Conservation (phyloP, 1,139 yeast genomes). For the Lodderomyces margitis region DNA sequence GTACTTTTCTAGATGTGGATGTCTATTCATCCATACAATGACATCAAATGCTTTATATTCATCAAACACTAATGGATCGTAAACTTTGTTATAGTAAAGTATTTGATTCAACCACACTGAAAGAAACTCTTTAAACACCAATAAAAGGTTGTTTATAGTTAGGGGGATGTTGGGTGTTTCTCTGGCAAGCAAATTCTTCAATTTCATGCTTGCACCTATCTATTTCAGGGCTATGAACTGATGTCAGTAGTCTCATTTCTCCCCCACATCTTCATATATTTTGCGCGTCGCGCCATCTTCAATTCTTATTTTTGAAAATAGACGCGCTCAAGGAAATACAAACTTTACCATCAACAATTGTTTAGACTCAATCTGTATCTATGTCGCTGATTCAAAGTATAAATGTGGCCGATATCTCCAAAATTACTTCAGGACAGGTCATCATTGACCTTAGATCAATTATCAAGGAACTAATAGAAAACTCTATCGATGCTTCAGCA, state of each 20-base stretch:
- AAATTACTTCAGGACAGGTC: slow-evolving; percentile 90
- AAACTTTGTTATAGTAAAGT: slow-evolving; percentile 43
- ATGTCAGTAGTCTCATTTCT: no score
- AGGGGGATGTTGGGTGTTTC: slow-evolving; percentile 11
- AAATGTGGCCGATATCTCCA: slow-evolving; percentile 53
- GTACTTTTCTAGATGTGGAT: slow-evolving; percentile 41
- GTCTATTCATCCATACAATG: slow-evolving; percentile 39
- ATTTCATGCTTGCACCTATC: slow-evolving; percentile 1
- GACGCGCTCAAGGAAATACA: neutral
- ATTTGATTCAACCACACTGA: slow-evolving; percentile 46
- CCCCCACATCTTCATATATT: no score
- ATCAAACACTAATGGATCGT: slow-evolving; percentile 42
- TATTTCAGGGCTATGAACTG: no score
- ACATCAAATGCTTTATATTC: slow-evolving; percentile 37
- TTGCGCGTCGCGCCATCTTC: neutral
- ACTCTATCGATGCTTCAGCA: slow-evolving; percentile 77
- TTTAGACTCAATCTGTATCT: neutral
- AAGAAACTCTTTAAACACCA: slow-evolving; percentile 39
- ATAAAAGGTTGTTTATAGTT: slow-evolving; percentile 29
- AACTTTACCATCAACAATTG: neutral
- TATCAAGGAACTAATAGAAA: slow-evolving; percentile 84
- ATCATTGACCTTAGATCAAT: slow-evolving; percentile 75
- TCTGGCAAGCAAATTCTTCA: neutral
- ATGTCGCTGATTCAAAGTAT: slow-evolving; percentile 32
- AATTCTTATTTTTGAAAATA: neutral